These are phyloP conservation scores for Fusarium sp. DNA, from an alignment of 2,329 filamentous ascomycete species.

Conservation along the genomic window DNA sequence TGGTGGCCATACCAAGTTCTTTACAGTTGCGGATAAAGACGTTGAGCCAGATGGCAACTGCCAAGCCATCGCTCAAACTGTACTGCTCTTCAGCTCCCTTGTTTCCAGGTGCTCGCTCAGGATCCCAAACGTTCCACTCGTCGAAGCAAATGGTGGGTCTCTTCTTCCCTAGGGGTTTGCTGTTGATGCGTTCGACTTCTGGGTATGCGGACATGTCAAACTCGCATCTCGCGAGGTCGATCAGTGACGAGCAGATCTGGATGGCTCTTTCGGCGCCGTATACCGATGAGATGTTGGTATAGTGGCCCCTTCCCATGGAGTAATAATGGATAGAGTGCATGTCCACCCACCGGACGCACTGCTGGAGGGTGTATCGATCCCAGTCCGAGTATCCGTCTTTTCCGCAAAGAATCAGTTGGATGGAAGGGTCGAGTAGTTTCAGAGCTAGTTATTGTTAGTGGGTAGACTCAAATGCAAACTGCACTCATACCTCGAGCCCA, in stretches of 20 bases:
- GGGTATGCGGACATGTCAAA: background rate
- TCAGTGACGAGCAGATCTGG: background rate
- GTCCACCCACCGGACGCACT: background rate
- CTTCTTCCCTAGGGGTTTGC: background rate
- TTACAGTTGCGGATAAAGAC: background rate
- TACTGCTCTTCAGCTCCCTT: background rate
- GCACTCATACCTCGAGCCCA: background rate
- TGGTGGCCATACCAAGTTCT: background rate
- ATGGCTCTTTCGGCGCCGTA: background rate
- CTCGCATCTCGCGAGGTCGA: background rate
- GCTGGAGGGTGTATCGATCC: background rate
- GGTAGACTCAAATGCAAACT: background rate
- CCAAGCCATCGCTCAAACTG: background rate
- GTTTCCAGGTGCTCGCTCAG: background rate
- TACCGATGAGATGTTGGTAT: background rate
- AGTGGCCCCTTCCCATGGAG: background rate
- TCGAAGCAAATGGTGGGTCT: background rate
- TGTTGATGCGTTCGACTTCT: background rate
- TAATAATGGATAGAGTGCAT: background rate
- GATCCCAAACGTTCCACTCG: background rate
- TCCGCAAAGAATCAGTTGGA: background rate
- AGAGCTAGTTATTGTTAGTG: background rate
- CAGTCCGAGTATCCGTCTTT: background rate
- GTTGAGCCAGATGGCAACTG: background rate
- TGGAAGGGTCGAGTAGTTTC: background rate